Percentiles rank a stretch among this genome's conserved stretches.
Evolutionary conservation across 257 asterid genomes (phyloP).

Genomic region (Misopates orontium): DNA sequence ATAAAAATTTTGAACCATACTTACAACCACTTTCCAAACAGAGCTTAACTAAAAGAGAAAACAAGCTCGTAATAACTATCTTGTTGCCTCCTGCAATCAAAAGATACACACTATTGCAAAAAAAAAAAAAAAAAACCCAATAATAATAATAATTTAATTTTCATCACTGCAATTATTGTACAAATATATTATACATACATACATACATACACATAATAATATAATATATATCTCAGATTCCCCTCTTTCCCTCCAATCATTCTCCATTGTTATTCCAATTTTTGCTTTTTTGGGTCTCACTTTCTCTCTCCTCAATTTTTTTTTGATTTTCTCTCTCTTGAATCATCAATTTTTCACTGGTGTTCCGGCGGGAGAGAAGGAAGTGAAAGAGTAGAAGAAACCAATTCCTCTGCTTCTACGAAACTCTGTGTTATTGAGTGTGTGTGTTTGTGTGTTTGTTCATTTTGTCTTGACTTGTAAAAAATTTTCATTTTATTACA

Average conservation of each 20-base stretch:
- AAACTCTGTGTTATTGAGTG: slow-evolving; percentile 37
- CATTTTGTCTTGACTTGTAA: slow-evolving; percentile 22
- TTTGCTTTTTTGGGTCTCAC: slow-evolving; percentile 39
- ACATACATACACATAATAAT: too few species aligned
- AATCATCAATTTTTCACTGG: slow-evolving; percentile 23
- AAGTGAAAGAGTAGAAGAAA: slow-evolving; percentile 89
- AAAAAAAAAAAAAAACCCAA: slow-evolving; percentile 7
- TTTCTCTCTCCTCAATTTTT: slow-evolving; percentile 20
- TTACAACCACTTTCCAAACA: slow-evolving; percentile 5
- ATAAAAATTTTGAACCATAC: too few species aligned
- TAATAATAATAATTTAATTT: neutral
- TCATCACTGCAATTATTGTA: slow-evolving; percentile 1
- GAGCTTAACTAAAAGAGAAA: slow-evolving; percentile 28
- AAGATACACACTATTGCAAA: slow-evolving; percentile 19
- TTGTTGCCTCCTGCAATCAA: neutral
- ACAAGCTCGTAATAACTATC: neutral
- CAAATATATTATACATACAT: neutral
- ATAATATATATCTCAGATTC: neutral
- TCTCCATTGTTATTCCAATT: slow-evolving; percentile 41
- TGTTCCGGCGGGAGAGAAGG: slow-evolving; percentile 76
- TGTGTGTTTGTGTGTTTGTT: neutral
- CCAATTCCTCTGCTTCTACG: slow-evolving; percentile 81
- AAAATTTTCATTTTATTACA: slow-evolving; percentile 21
- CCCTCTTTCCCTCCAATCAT: slow-evolving; percentile 64
- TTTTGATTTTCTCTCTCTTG: slow-evolving; percentile 27